Conservation (phyloP, 441 rosid genomes). For the Corymbia citriodora region DNA sequence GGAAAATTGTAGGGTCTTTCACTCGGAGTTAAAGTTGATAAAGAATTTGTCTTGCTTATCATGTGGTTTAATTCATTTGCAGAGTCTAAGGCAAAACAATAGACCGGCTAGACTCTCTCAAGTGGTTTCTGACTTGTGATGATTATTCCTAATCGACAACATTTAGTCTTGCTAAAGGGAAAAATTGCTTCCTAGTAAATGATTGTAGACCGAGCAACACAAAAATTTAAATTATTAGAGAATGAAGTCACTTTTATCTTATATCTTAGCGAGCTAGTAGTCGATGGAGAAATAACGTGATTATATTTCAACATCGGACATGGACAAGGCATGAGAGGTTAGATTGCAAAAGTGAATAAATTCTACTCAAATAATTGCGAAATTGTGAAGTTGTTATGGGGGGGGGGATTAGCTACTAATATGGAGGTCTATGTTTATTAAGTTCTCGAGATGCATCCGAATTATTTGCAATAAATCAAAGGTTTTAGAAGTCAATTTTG, state of each 20-base stretch:
- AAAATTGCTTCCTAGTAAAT: not conserved
- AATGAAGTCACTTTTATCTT: not conserved
- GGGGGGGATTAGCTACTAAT: no score
- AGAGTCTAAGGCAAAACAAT: not conserved
- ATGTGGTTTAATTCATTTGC: not conserved
- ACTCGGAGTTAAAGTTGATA: not conserved
- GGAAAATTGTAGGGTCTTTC: not conserved
- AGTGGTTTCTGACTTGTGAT: not conserved
- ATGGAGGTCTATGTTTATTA: not conserved
- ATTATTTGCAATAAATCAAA: no score
- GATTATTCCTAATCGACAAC: not conserved
- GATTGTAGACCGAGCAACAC: no score
- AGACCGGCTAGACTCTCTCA: not conserved
- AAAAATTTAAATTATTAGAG: not conserved
- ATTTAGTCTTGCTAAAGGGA: not conserved
- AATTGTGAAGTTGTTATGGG: no score
- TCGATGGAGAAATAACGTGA: no score
- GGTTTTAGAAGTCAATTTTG: no score
- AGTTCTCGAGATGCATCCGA: no score
- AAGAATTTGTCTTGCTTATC: not conserved
- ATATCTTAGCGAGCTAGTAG: no score
- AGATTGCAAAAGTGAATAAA: no score
- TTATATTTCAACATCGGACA: rapidly evolving
- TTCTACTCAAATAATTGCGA: no score
- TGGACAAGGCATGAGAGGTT: no score